Conservation (phyloP, 208 protist species). For the Crithidia thermophila region DNA sequence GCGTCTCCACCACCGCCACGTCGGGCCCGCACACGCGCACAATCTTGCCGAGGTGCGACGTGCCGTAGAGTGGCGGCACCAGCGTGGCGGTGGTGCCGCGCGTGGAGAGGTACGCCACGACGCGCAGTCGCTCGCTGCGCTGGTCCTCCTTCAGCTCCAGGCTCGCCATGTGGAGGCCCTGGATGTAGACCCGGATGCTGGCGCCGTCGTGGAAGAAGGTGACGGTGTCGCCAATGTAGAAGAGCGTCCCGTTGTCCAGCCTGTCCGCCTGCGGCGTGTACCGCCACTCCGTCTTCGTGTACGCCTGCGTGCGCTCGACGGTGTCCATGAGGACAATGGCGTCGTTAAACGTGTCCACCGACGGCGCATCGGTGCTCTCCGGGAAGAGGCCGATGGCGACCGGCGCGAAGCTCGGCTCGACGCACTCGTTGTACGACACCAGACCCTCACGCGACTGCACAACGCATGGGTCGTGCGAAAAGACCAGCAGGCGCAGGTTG, state of each 20-base stretch:
- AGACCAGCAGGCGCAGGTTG: constrained; percentile 67
- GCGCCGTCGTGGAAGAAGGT: constrained; percentile 53
- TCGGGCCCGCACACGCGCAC: constrained; percentile 53
- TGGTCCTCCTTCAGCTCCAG: constrained; percentile 34
- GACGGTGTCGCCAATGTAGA: constrained; percentile 83
- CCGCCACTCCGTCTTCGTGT: constrained; percentile 45
- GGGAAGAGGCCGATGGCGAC: constrained; percentile 70
- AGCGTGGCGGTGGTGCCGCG: constrained; percentile 67
- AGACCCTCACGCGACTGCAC: constrained; percentile 55
- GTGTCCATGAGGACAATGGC: constrained; percentile 69
- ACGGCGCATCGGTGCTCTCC: constrained; percentile 24
- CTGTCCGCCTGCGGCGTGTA: constrained; percentile 46
- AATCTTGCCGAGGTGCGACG: constrained; percentile 70
- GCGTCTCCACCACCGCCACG: constrained; percentile 74
- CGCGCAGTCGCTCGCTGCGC: constrained; percentile 40
- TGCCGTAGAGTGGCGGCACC: constrained; percentile 78
- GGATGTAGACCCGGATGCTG: constrained; percentile 48
- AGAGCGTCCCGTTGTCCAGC: constrained; percentile 47
- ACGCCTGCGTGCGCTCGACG: constrained; percentile 43
- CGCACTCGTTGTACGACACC: constrained; percentile 47
- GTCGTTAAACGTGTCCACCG: constrained; percentile 37
- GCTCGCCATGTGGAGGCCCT: constrained; percentile 30
- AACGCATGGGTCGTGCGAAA: constrained; percentile 64
- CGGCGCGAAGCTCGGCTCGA: constrained; percentile 55
- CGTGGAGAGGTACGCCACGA: constrained; percentile 75